phyloP scores from a whole-genome alignment of 768 basidiomycete genomes.

The Suillus discolor region DNA sequence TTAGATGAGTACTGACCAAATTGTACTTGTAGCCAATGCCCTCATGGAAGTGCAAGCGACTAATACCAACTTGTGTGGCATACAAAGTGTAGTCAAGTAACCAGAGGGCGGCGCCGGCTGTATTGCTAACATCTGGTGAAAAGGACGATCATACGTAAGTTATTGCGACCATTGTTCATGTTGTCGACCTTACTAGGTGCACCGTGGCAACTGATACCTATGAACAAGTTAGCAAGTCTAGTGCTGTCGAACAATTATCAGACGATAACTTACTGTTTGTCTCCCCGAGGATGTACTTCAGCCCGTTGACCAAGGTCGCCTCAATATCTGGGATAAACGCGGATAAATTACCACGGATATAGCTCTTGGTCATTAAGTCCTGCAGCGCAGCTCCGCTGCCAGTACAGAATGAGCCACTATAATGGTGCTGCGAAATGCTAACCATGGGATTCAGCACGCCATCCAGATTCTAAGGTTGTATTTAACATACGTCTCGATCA shows the following conservation, averaged over 20 bases:
- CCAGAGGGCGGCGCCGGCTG: slow-evolving; percentile 73
- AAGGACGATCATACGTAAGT: slow-evolving; percentile 6
- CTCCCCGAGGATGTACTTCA: slow-evolving; percentile 65
- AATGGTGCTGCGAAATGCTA: slow-evolving; percentile 44
- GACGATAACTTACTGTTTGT: slow-evolving; percentile 52
- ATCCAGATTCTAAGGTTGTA: slow-evolving; percentile 38
- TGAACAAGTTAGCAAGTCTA: not conserved
- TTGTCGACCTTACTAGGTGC: slow-evolving; percentile 25
- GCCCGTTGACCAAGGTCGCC: slow-evolving; percentile 45
- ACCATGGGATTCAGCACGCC: slow-evolving; percentile 3
- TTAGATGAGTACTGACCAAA: slow-evolving; percentile 39
- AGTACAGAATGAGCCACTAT: slow-evolving; percentile 63
- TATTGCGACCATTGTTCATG: not conserved
- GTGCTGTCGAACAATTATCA: not conserved
- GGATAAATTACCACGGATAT: slow-evolving; percentile 58
- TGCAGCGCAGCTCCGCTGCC: slow-evolving; percentile 56
- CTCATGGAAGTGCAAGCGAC: slow-evolving; percentile 62
- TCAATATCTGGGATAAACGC: slow-evolving; percentile 54
- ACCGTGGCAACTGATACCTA: slow-evolving; percentile 40
- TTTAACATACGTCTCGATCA: slow-evolving; percentile 53
- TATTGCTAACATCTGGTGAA: slow-evolving; percentile 58
- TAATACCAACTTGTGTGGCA: slow-evolving; percentile 56
- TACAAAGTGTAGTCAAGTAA: slow-evolving; percentile 65
- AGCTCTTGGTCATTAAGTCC: slow-evolving; percentile 66
- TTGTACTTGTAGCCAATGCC: slow-evolving; percentile 76